Base-by-base conservation (phyloP, 1,284 basidiomycete genomes). In the Takashimella tepidaria region DNA sequence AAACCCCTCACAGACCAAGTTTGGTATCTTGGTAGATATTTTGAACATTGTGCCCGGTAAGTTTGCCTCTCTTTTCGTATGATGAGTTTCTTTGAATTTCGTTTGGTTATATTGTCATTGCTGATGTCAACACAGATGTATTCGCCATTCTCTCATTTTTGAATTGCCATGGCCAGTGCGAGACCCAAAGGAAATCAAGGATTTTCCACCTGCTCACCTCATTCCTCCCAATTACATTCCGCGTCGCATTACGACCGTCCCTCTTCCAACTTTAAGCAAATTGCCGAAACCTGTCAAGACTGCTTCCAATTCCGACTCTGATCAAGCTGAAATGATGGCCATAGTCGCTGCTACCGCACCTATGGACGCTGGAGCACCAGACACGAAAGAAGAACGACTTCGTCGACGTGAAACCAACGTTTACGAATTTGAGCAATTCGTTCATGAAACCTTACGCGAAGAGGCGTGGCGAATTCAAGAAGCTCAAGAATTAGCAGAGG, bases 81-180 rank as follows among this genome's bases (percentile, higher is more conserved):
- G n/a, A n/a, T n/a, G n/a, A n/a, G n/a, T n/a, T n/a, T n/a, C n/a
- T n/a, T 20, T 46, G 12, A 27, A 11, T 21, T n/a, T n/a, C n/a
- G n/a, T n/a, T n/a, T n/a, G n/a, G n/a, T n/a, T n/a, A n/a, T n/a
- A 5, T 11, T 46, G 31, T 21, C 5, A 2, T 47, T n/a, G 19
- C 19, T 5, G 37, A 47, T 6, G 45, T 25, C 24, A 21, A 5
- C 6, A 19, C 43, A 70, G 68, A 22, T 74, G 72, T 48, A 59
- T 63, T n/a, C 69, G 70, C n/a, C 72, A 74, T 48, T 62, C 70
- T 1, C 59, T 74, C 10, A 67, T 72, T 47, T 74, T 68, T 46
- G 58, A 63, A 26, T 46, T 72, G 12, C 68, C 68, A 0, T 74
- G 72, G 72, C 72, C 72, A 0, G 66, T 67, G 0, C 69, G 68